Base-by-base conservation (phyloP, 2,329 filamentous ascomycete species). In the Exophiala phaeomuriformis region DNA sequence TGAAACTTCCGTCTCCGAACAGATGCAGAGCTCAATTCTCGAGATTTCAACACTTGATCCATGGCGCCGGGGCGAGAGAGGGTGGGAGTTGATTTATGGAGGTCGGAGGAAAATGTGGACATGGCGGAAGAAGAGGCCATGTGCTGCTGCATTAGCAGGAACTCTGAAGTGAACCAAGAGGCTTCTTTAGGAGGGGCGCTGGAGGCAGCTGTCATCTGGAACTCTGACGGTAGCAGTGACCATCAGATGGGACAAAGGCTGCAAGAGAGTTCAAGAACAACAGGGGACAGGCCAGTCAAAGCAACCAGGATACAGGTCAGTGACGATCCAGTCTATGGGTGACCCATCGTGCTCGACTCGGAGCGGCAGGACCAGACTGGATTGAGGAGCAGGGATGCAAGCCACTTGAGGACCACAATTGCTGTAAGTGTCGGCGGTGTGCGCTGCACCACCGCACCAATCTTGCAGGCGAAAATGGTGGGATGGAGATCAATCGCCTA, bases 11-110 rank as follows among this genome's bases (percentile, higher is more conserved):
- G 45, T 39, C 54, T 47, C 31, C 58, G 49, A 19, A 55, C 58
- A 47, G 58, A 60, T n/a, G 51, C 60, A 33, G 60, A 61, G 41
- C 42, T 49, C 50, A 60, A 46, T 40, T 52, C 54, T n/a, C 56
- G 45, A 12, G 49, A 44, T 48, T 56, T 57, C 32, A 61, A 48
- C 4, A 47, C 41, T 49, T 61, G 51, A 30, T 61, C 58, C 60
- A 62, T 64, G 45, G 36, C 42, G 28, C 19, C n/a, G 7, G 44
- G 12, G 19, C 41, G 1, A 7, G 19, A 4, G 35, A 44, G 33
- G 30, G 12, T 28, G 30, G 48, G 27, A 33, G 52, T 40, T 5
- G 42, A 19, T 40, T 45, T 27, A 28, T 39, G 6, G 19, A 53
- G 49, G 43, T 46, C 33, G 33, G 4, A 27, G 43, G 35, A 32